Evolutionary conservation across 108 stramenopile genomes (phyloP), one percentile per base, ranked within the genome.

Genomic region (Nannochloropsis salina): DNA sequence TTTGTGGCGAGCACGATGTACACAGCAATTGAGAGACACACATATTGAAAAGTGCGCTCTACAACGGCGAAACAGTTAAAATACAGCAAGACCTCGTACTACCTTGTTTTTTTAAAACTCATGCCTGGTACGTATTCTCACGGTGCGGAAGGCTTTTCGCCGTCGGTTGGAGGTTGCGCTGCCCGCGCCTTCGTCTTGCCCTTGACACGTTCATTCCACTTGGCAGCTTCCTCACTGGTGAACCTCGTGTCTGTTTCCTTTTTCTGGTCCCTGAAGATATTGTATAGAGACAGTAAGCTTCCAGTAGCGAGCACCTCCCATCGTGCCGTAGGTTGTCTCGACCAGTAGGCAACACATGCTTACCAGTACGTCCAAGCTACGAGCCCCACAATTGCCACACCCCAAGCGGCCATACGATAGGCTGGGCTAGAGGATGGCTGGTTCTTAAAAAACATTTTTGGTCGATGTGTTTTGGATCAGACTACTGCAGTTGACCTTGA

Each of bases 281-380:
- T 6, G 61, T 31, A 31, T 31, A 31, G 31, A 31, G 31, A 31
- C 1, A 31, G 31, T 31, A 31, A 31, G 31, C 31, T 31, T 31
- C 31, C 31, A 31, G 31, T 31, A 31, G 31, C 31, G 31, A 31
- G 31, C 31, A 31, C 31, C 31, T 31, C 31, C 31, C 31, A 31
- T 0, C 31, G 31, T 31, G 31, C 31, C 31, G 1, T 31, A 31
- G 31, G 31, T 31, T 0, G 0, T 1, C 31, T 31, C 31, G 31
- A 31, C 31, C 31, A 1, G 31, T 31, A 31, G 31, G 31, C 31
- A 31, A 31, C 31, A 31, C 61, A n/a, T 74, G n/a, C 61, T 74
- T 74, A 74, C 61, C 61, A 74, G 61, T 74, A 74, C 61, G 61
- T 74, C 61, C 61, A 74, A n/a, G 61, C 61, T 4, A 74, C 61